Percentiles rank a stretch among this genome's conserved stretches.
Evolutionary conservation across 176 grass and related monocot genomes (phyloP).

Genomic region (Zizania latifolia): DNA sequence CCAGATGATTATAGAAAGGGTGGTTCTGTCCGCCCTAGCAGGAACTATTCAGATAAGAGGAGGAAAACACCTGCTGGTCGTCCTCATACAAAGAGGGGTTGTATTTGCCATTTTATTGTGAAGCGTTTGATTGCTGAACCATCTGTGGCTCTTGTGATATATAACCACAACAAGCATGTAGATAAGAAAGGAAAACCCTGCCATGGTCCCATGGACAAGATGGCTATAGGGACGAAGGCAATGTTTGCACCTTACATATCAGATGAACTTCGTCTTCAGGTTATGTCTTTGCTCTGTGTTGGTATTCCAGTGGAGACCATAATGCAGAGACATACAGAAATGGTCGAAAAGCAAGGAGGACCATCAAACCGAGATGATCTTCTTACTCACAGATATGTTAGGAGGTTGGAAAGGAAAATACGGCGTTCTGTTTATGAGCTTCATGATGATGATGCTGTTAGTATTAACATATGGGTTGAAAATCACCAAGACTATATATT

Average conservation of each 20-base stretch:
- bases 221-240: conserved; percentile 75
- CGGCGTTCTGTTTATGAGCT: conserved; percentile 64
- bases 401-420: conserved; percentile 94
- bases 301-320: conserved; percentile 91
- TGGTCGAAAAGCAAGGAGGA: conserved; percentile 75
- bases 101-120: conserved; percentile 98
- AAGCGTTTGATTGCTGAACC: conserved; percentile 92
- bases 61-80: conserved; percentile 86
- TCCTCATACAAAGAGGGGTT: conserved; percentile 95
- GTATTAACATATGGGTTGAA: conserved; percentile 73
- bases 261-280: conserved; percentile 76
- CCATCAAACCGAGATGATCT: conserved; percentile 93
- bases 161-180: conserved; percentile 93
- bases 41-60: conserved; percentile 56
- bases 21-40: conserved; percentile 65
- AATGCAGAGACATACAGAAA: conserved; percentile 87
- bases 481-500: conserved; percentile 76
- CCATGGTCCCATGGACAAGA: conserved; percentile 88
- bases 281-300: conserved; percentile 86
- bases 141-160: conserved; percentile 88
- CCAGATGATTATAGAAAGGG: conserved; percentile 90
- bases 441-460: conserved; percentile 66
- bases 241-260: conserved; percentile 98
- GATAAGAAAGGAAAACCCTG: conserved; percentile 88
- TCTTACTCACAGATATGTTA: conserved; percentile 95